Evolutionary conservation across 2,329 filamentous ascomycete species (phyloP), one percentile per base, ranked within the genome.

Genomic region (Rosellinia necatrix): DNA sequence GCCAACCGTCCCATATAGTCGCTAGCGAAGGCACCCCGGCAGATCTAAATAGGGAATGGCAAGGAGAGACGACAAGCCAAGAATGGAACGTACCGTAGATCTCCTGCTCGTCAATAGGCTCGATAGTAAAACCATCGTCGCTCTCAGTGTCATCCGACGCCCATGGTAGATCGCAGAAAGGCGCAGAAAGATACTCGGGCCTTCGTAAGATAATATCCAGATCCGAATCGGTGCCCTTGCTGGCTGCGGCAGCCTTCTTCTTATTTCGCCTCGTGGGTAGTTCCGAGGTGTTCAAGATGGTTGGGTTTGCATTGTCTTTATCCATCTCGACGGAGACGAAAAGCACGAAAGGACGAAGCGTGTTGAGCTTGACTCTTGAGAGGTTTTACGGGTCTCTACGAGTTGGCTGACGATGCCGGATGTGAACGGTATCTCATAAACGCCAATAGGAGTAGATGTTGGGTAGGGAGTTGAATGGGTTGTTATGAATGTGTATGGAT

Each of bases 41-140:
- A 19, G 12, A 24, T 2, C 17, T n/a, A 19, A 29, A 40, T 30
- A 47, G 21, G 25, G n/a, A n/a, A 27, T 4, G 8, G 30, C 24
- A 46, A 25, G 34, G n/a, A 9, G 32, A 19, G 25, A 50, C 2
- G 24, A 34, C 29, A 30, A 41, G 35, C n/a, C n/a, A 30, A 40
- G 22, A 10, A 15, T 17, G 24, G 7, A 40, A 57, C 78, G 60
- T 77, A 94, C 91, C 92, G 71, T 93, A 99, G 37, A 99, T 93
- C 75, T 99, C 94, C 73, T 97, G 94, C 72, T 96, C 91, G 70
- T 99, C 94, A 64, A 99, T 96, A 54, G 90, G 89, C 66, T 97
- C 92, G 30, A 86, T 80, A 1, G 79, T 77, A 44, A 85, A 81
- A 56, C 87, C 84, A 55, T 86, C 83, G 47, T 84, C 76, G 46